Base-by-base conservation (phyloP, 208 protist species). In the Trypanosoma rangeli region DNA sequence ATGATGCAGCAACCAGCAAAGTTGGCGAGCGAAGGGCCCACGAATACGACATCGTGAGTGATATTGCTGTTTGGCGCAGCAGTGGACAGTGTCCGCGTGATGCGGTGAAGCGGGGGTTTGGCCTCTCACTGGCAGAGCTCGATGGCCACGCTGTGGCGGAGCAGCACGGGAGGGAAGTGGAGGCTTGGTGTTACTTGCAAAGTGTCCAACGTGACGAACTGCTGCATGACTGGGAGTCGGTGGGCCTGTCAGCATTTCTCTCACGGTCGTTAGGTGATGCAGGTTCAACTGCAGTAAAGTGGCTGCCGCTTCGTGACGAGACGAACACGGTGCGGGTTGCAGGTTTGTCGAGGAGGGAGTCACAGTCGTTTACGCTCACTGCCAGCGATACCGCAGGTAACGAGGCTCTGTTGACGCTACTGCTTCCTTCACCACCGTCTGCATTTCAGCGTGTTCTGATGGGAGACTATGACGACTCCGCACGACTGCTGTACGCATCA, bases 41-140 rank as follows among this genome's bases (percentile, higher is more conserved):
- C n/a, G 33, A 54, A 49, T 33, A 39, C 53, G n/a, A n/a, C 16
- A 64, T 61, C 22, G 28, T 24, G n/a, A 58, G 74, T 55, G 70
- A 78, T 55, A 53, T 84, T 33, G 78, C 74, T 7, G 69, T 84
- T 35, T 76, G 62, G 29, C 66, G 78, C 2, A 62, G 79, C 22
- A 73, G 57, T 66, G 53, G 68, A 10, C 12, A 26, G 15, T 72
- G 42, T 20, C 74, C 63, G 13, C 79, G 76, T 12, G 74, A 85
- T 42, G 76, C 83, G 1, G 66, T 87, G 15, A 87, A 83, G 37
- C 31, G 65, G 15, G 83, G 74, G 5, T 60, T 79, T 31, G 71
- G 60, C 15, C 68, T 76, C 3, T 74, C 83, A 29, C 39, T 84
- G 5, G 67, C 42, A 18, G 35, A 68, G 18, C 54, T 87, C 5